Percentiles rank a stretch among this genome's conserved stretches.
Conservation (phyloP, 208 protist species). For the Wallacemonas sp. region DNA sequence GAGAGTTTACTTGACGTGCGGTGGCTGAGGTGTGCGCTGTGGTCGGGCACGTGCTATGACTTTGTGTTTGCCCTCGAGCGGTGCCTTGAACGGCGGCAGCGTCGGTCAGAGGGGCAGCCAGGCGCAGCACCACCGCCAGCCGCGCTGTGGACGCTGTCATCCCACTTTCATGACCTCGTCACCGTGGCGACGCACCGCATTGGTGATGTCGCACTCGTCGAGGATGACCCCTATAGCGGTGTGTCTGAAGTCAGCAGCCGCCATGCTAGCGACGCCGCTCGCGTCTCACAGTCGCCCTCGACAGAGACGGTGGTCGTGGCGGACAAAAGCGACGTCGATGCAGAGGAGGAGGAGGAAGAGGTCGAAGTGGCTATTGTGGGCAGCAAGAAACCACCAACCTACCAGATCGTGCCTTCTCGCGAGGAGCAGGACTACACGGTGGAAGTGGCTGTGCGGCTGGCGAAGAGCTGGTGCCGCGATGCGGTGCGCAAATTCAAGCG, state of each 20-base stretch:
- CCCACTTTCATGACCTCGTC: conserved; percentile 66
- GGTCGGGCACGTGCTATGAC: conserved; percentile 38
- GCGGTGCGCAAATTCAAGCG: conserved; percentile 8
- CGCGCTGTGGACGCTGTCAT: conserved; percentile 83
- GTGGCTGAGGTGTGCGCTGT: conserved; percentile 54
- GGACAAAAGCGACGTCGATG: conserved; percentile 20
- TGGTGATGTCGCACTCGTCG: conserved; percentile 30
- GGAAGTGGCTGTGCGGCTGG: conserved; percentile 54
- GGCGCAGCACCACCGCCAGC: conserved; percentile 33
- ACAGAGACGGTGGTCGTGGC: conserved; percentile 33
- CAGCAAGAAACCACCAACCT: not conserved
- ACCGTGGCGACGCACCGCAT: conserved; percentile 76
- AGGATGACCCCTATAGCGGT: too few species aligned
- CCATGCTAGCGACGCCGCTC: not conserved
- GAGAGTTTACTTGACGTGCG: conserved; percentile 82
- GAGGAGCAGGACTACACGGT: conserved; percentile 63
- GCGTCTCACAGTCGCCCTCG: not conserved
- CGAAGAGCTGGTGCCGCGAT: conserved; percentile 53
- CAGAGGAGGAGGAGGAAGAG: conserved; percentile 30
- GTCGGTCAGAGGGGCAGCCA: conserved; percentile 22
- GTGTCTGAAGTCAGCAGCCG: not conserved
- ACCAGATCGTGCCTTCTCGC: conserved; percentile 40
- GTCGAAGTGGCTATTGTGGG: conserved; percentile 27
- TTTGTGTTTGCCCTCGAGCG: conserved; percentile 65
- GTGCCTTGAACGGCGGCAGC: conserved; percentile 37